Evolutionary conservation across 2,329 filamentous ascomycete genomes (phyloP).

Genomic region (Stachybotrys echinatus): DNA sequence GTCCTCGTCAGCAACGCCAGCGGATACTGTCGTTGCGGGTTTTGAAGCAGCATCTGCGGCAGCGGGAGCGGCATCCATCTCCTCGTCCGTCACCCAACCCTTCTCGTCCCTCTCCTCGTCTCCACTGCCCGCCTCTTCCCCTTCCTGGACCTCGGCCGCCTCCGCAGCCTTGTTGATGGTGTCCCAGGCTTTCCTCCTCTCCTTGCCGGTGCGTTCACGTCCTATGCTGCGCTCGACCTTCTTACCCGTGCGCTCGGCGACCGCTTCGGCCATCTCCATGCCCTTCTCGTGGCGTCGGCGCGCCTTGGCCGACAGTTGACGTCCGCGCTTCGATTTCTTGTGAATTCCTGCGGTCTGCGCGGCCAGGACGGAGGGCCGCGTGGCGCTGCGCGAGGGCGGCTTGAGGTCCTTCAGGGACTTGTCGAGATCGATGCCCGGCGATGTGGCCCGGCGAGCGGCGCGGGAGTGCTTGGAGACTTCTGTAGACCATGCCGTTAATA

Average conservation of each 20-base stretch:
- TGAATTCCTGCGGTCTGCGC: slow-evolving; percentile 60
- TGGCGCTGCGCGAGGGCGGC: slow-evolving; percentile 35
- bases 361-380: slow-evolving; percentile 61
- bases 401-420: slow-evolving; percentile 61
- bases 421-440: slow-evolving; percentile 65
- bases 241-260: slow-evolving; percentile 51
- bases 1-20: slow-evolving; percentile 22
- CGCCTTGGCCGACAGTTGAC: slow-evolving; percentile 49
- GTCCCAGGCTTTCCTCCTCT: slow-evolving; percentile 51
- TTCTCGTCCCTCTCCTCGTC: slow-evolving; percentile 15
- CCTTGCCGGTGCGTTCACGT: slow-evolving; percentile 40
- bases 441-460: slow-evolving; percentile 66
- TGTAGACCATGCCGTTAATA: slow-evolving; percentile 23
- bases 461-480: slow-evolving; percentile 66
- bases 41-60: slow-evolving; percentile 6
- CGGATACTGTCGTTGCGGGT: neutral
- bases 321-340: slow-evolving; percentile 54
- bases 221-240: slow-evolving; percentile 53
- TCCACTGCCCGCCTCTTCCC: slow-evolving; percentile 9
- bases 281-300: slow-evolving; percentile 51
- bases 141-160: slow-evolving; percentile 8
- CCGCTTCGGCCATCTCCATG: slow-evolving; percentile 53
- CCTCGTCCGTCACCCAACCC: slow-evolving; percentile 27
- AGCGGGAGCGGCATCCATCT: slow-evolving; percentile 22
- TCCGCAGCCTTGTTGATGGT: slow-evolving; percentile 44